Evolutionary conservation across 768 basidiomycete species (phyloP).

Genomic region (Lentinus tigrinus): DNA sequence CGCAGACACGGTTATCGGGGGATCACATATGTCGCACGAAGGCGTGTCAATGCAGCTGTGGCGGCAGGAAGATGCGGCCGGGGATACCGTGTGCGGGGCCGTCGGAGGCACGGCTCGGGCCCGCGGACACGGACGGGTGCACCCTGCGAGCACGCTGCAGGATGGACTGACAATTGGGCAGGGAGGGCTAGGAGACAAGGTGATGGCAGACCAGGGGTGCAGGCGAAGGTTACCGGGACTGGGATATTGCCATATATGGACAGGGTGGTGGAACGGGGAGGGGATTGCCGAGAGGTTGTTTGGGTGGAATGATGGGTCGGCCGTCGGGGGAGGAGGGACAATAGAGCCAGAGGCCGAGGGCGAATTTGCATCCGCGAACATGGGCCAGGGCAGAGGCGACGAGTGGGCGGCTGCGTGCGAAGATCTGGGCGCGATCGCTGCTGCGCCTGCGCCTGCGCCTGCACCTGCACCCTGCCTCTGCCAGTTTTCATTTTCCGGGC

Average conservation of each 20-base stretch:
- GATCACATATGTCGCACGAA: constrained; percentile 7
- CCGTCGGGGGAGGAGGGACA: neutral
- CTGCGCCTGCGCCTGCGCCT: neutral
- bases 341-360: too few relatives aligned
- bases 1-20: constrained; percentile 15
- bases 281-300: neutral
- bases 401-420: constrained; percentile 12
- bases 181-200: neutral
- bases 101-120: neutral
- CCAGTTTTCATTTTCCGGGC: too few relatives aligned
- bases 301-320: neutral
- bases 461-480: neutral
- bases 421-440: constrained; percentile 14
- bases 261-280: neutral
- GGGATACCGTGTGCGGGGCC: neutral
- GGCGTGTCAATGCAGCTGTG: neutral
- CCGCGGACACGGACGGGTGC: neutral
- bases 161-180: neutral
- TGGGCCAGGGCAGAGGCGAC: neutral
- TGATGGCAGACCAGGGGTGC: neutral
- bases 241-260: neutral
- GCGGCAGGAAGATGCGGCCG: neutral
- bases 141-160: neutral
- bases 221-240: neutral
- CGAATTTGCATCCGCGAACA: constrained; percentile 26